Evolutionary conservation across 768 basidiomycete species (phyloP), one percentile per base, ranked within the genome.

Genomic region (Cyathus striatus): DNA sequence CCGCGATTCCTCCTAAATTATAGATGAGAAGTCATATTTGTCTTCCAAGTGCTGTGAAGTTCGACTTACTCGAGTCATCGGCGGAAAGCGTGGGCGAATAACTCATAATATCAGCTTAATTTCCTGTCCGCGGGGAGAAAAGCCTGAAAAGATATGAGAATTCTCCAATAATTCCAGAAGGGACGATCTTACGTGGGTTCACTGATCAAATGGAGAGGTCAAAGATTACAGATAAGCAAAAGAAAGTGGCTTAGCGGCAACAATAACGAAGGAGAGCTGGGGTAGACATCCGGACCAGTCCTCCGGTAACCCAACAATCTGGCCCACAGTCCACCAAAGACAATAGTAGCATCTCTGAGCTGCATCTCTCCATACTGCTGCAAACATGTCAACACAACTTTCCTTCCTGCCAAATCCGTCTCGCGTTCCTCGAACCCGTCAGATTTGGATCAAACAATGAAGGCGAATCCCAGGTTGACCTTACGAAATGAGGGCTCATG

Each of bases 341-440:
- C 73, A 76, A 76, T 76, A 76, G 61, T 59, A 55, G 53, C 38
- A 32, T 24, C 23, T 37, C n/a, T n/a, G 9, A 26, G 43, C 37
- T 36, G 40, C 40, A 41, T 46, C 40, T 40, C 63, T 62, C 63
- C 72, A 73, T 65, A 59, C 38, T 43, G 53, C 61, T 52, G 62
- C 68, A 65, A 65, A 64, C 49, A 64, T 41, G 39, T 58, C 53
- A 55, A 49, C 60, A 58, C 56, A 54, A 9, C n/a, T 30, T 9
- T 30, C 50, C 48, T 38, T 47, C 51, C 56, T 41, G 23, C 61
- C 46, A 58, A 51, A 76, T 74, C 68, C 66, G 61, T 67, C 54
- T 49, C 50, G 50, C 55, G 63, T 58, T 56, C 58, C 53, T 62
- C 51, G 49, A 44, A 33, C 35, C 49, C 63, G n/a, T n/a, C 60